Conservation (phyloP, 768 basidiomycete species). For the Mycena vitilis region DNA sequence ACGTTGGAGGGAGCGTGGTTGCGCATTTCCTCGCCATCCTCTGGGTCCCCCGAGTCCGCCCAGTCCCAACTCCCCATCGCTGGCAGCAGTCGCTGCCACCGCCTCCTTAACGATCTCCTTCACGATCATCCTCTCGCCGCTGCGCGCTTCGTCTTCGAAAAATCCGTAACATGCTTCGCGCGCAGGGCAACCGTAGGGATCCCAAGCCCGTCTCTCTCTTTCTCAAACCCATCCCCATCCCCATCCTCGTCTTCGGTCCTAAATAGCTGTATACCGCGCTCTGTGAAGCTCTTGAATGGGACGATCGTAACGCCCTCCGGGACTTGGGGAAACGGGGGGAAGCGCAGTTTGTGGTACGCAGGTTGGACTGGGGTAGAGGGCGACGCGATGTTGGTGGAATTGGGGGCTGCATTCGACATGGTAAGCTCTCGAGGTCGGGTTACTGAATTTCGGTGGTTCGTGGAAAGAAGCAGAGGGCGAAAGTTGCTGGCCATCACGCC, state of each 20-base stretch:
- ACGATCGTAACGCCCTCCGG: slow-evolving; percentile 56
- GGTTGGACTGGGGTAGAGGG: too few species aligned
- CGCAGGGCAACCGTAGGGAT: slow-evolving; percentile 72
- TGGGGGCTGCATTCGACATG: too few species aligned
- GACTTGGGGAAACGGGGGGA: slow-evolving; percentile 16
- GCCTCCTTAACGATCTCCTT: neutral
- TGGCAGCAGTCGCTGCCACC: too few species aligned
- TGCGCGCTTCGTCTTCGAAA: slow-evolving; percentile 64
- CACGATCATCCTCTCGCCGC: slow-evolving; percentile 62
- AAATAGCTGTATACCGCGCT: slow-evolving; percentile 61
- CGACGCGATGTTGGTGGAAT: too few species aligned
- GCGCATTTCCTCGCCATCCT: too few species aligned
- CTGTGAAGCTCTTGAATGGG: slow-evolving; percentile 68
- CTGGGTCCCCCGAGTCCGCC: too few species aligned
- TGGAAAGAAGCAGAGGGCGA: too few species aligned
- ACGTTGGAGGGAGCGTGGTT: too few species aligned
- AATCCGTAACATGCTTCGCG: slow-evolving; percentile 64
- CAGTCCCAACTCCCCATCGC: too few species aligned
- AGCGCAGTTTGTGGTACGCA: neutral
- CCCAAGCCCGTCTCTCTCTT: slow-evolving; percentile 75
- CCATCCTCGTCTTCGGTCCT: slow-evolving; percentile 40
- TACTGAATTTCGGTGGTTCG: too few species aligned
- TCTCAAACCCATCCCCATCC: slow-evolving; percentile 65
- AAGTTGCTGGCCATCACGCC: too few species aligned
- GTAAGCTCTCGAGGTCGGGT: too few species aligned